A percentile compares a stretch with the other conserved stretches of the same genome.
Evolutionary conservation across 192 early-diverging fungal genomes (phyloP).

Genomic region (Podila epicladia): DNA sequence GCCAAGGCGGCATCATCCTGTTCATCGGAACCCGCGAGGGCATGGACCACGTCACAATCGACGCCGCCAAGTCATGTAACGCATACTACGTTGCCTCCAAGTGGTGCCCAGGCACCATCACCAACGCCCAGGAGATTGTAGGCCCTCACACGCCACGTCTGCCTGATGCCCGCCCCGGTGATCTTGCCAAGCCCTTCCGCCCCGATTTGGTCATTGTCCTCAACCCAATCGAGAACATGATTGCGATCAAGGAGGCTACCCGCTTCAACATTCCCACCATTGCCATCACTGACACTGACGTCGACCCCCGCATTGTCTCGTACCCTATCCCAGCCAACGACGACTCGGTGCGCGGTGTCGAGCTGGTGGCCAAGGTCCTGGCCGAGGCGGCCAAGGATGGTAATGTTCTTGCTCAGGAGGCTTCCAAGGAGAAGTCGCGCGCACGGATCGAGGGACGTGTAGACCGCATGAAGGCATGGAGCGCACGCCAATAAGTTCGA

Average conservation of each 20-base stretch:
- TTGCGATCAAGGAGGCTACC: slow-evolving; percentile 84
- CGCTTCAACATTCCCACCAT: slow-evolving; percentile 86
- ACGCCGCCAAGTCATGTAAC: slow-evolving; percentile 79
- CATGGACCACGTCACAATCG: slow-evolving; percentile 72
- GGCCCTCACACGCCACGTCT: slow-evolving; percentile 62
- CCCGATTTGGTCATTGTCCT: slow-evolving; percentile 88
- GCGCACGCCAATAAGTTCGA: slow-evolving; percentile 24
- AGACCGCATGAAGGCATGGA: slow-evolving; percentile 41
- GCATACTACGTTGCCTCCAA: slow-evolving; percentile 82
- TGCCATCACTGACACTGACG: slow-evolving; percentile 92
- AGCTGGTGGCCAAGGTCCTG: slow-evolving; percentile 84
- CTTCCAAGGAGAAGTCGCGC: slow-evolving; percentile 13
- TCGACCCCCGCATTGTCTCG: slow-evolving; percentile 82
- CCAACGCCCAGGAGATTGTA: slow-evolving; percentile 81
- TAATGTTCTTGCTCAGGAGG: slow-evolving; percentile 20
- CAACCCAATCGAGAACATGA: slow-evolving; percentile 83
- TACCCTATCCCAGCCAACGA: slow-evolving; percentile 97
- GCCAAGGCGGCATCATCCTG: slow-evolving; percentile 81
- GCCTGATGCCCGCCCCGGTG: slow-evolving; percentile 49
- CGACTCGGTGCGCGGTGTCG: slow-evolving; percentile 81
- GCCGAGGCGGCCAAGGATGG: slow-evolving; percentile 78
- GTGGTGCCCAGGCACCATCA: slow-evolving; percentile 92
- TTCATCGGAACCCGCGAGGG: slow-evolving; percentile 87
- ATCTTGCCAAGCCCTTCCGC: slow-evolving; percentile 62
- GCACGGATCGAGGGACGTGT: slow-evolving; percentile 48